These are phyloP conservation scores for Vigna trinervia DNA, from an alignment of 306 rosid species.

Conservation along the genomic window DNA sequence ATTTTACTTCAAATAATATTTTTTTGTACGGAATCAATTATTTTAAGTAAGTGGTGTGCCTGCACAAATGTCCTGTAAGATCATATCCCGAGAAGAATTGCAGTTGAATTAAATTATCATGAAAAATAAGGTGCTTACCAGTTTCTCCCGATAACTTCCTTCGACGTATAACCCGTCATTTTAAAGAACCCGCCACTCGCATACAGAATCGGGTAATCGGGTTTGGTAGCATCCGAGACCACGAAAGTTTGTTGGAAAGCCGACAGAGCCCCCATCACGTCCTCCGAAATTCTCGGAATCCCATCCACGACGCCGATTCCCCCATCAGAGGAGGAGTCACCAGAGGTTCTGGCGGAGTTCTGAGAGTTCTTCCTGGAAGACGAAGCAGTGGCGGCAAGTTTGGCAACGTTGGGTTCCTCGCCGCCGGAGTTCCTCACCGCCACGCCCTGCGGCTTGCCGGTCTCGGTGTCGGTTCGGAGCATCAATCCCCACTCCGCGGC, in stretches of 20 bases:
- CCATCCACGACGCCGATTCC: conserved; percentile 54
- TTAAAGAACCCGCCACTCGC: conserved; percentile 95
- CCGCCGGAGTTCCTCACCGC: conserved; percentile 71
- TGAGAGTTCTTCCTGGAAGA: conserved; percentile 62
- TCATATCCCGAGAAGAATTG: too few species aligned
- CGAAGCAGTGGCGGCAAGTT: conserved; percentile 40
- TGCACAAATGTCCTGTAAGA: too few species aligned
- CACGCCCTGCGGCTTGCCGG: conserved; percentile 87
- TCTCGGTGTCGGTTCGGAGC: conserved; percentile 76
- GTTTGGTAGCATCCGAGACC: conserved; percentile 90
- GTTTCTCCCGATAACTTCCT: conserved; percentile 85
- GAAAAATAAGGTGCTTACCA: conserved; percentile 53
- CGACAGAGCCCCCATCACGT: conserved; percentile 76
- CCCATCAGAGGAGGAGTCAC: conserved; percentile 65
- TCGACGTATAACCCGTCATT: conserved; percentile 95
- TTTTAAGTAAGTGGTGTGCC: too few species aligned
- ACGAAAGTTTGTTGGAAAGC: conserved; percentile 94
- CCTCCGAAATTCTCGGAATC: conserved; percentile 78
- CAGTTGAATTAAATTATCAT: background rate
- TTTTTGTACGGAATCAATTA: too few species aligned
- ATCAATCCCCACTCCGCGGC: conserved; percentile 98
- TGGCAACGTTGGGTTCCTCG: conserved; percentile 53
- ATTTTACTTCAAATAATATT: too few species aligned
- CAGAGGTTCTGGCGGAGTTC: conserved; percentile 73
- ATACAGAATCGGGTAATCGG: conserved; percentile 90